Conservation (phyloP, 805 yeast species). For the Diddensiella santjacobensis region DNA sequence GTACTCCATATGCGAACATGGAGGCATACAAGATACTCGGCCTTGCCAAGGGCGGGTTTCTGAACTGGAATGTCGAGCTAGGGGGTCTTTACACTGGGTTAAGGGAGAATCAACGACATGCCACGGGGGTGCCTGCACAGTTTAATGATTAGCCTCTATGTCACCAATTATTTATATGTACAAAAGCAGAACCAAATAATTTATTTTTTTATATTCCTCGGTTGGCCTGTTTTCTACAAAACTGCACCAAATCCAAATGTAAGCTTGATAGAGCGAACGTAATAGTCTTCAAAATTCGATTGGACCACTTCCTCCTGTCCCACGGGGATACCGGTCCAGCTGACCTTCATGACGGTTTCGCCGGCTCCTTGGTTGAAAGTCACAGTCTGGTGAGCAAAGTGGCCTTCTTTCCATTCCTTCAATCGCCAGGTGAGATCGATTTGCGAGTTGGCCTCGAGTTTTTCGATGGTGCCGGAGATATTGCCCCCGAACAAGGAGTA, state of each 20-base stretch:
- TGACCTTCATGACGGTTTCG: slow-evolving; percentile 76
- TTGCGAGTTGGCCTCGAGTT: slow-evolving; percentile 52
- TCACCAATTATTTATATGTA: neutral
- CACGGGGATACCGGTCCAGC: slow-evolving; percentile 84
- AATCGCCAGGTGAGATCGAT: slow-evolving; percentile 84
- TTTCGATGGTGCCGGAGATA: slow-evolving; percentile 64
- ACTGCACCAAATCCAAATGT: slow-evolving; percentile 97
- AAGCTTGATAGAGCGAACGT: slow-evolving; percentile 80
- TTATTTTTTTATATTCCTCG: slow-evolving; percentile 5
- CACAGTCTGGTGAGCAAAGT: slow-evolving; percentile 65
- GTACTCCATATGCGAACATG: slow-evolving; percentile 80
- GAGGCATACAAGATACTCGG: slow-evolving; percentile 70
- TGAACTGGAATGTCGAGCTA: slow-evolving; percentile 50
- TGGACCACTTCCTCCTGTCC: slow-evolving; percentile 91
- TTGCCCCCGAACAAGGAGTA: slow-evolving; percentile 85
- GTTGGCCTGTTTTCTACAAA: slow-evolving; percentile 39
- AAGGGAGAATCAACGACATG: slow-evolving; percentile 47
- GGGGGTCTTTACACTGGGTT: slow-evolving; percentile 45
- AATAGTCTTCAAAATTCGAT: slow-evolving; percentile 82
- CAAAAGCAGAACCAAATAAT: slow-evolving; percentile 1
- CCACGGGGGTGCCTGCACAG: slow-evolving; percentile 86
- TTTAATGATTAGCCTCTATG: slow-evolving; percentile 38
- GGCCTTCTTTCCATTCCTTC: slow-evolving; percentile 83
- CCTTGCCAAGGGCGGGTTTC: slow-evolving; percentile 44
- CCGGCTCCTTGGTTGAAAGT: slow-evolving; percentile 71